Percentiles rank a stretch among this genome's conserved stretches.
Evolutionary conservation across 2,329 filamentous ascomycete genomes (phyloP).

Genomic region (Rugonectria rugulosa): DNA sequence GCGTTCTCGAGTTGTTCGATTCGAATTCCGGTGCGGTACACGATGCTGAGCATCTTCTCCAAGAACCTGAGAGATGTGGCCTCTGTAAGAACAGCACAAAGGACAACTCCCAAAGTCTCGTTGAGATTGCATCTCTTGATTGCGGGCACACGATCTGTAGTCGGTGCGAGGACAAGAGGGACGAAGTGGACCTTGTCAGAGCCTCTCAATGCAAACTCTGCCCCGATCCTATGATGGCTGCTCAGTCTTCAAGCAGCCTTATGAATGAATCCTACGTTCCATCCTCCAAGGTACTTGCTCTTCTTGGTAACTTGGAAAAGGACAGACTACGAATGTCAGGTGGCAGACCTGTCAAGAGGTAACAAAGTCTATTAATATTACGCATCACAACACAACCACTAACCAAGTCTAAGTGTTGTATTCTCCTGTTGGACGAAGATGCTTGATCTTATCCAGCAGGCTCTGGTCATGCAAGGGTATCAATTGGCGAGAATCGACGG

Average conservation of each 20-base stretch:
- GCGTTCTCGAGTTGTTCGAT: neutral
- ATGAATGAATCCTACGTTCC: neutral
- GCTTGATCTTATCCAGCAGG: conserved; percentile 35
- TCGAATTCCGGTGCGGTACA: neutral
- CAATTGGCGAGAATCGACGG: conserved; percentile 38
- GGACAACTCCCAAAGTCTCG: neutral
- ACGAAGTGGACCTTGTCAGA: neutral
- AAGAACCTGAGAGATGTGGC: neutral
- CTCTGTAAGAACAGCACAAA: neutral
- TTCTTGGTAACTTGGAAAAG: neutral
- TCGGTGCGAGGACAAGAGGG: neutral
- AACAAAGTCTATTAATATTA: too few relatives aligned
- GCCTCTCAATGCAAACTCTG: neutral
- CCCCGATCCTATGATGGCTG: neutral
- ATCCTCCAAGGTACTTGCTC: neutral
- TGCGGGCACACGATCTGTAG: neutral
- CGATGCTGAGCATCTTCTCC: neutral
- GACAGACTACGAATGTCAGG: neutral
- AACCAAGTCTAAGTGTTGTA: conserved; percentile 27
- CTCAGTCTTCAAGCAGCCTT: neutral
- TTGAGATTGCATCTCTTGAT: neutral
- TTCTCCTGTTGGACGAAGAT: conserved; percentile 42
- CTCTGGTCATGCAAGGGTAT: conserved; percentile 25
- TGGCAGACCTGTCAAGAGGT: neutral
- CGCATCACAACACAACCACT: conserved; percentile 6